Conservation (phyloP, 1,284 basidiomycete genomes). For the Leucocoprinus gongylophorus region DNA sequence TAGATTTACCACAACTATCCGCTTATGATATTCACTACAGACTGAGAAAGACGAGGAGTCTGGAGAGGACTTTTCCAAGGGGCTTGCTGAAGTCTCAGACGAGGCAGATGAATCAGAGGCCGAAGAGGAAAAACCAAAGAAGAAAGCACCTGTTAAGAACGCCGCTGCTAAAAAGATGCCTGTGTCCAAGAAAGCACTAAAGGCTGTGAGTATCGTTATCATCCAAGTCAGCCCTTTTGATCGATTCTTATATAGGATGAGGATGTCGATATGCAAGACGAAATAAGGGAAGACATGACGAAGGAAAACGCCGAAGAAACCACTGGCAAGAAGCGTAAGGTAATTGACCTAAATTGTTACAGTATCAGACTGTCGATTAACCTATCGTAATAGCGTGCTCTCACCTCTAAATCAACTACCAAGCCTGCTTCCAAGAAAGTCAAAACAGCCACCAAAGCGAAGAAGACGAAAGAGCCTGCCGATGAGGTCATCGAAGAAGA, state of each 20-base stretch:
- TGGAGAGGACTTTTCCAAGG: constrained; percentile 14
- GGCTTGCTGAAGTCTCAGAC: constrained; percentile 24
- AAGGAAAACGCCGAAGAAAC: constrained; percentile 32
- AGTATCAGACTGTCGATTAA: not conserved
- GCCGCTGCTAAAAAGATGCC: constrained; percentile 31
- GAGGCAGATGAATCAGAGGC: constrained; percentile 30
- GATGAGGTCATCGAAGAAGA: constrained; percentile 32
- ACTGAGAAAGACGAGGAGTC: constrained; percentile 8
- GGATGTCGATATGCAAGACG: constrained; percentile 25
- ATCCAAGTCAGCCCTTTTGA: not conserved
- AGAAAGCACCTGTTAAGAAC: constrained; percentile 35
- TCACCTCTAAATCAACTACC: constrained; percentile 27
- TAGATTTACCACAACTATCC: not conserved
- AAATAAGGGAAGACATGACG: constrained; percentile 21
- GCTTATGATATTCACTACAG: not conserved
- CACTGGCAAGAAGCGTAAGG: constrained; percentile 41
- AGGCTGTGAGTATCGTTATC: constrained; percentile 18
- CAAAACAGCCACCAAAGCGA: constrained; percentile 29
- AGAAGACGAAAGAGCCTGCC: constrained; percentile 34
- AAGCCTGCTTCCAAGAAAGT: constrained; percentile 36
- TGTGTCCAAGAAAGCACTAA: constrained; percentile 22
- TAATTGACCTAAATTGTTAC: constrained; percentile 15
- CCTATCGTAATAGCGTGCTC: constrained; percentile 24
- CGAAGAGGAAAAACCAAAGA: constrained; percentile 38
- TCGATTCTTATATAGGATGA: constrained; percentile 18